Conservation (phyloP, 495 filamentous ascomycete species). For the Entonaema liquescens region DNA sequence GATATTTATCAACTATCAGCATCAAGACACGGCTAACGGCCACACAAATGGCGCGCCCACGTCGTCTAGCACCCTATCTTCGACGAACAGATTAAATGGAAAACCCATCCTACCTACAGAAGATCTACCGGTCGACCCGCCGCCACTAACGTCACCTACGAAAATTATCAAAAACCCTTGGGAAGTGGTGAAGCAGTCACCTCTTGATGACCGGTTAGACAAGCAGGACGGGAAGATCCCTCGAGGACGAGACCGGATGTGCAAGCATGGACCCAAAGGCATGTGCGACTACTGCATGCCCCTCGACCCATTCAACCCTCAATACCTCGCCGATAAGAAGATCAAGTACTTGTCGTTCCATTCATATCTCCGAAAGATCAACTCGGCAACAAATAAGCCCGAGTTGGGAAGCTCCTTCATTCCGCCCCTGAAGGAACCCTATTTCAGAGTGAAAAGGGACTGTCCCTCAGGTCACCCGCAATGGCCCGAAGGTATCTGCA, state of each 20-base stretch:
- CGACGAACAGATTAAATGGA: slow-evolving; percentile 77
- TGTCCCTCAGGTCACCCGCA: slow-evolving; percentile 92
- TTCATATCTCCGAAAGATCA: slow-evolving; percentile 91
- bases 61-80: slow-evolving; percentile 47
- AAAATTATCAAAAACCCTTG: slow-evolving; percentile 85
- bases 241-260: slow-evolving; percentile 85
- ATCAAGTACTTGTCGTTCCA: slow-evolving; percentile 99
- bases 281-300: slow-evolving; percentile 99
- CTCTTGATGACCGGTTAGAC: slow-evolving; percentile 85
- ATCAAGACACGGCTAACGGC: slow-evolving; percentile 48
- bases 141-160: slow-evolving; percentile 65
- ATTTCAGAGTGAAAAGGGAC: slow-evolving; percentile 84
- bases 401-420: slow-evolving; percentile 93
- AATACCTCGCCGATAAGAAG: slow-evolving; percentile 91
- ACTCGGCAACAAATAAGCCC: slow-evolving; percentile 93
- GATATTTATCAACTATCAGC: slow-evolving; percentile 82
- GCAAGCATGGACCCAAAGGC: slow-evolving; percentile 91
- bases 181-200: slow-evolving; percentile 88
- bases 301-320: slow-evolving; percentile 88
- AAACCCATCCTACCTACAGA: slow-evolving; percentile 75
- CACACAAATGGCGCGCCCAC: slow-evolving; percentile 50
- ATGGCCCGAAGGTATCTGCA: slow-evolving; percentile 98
- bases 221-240: slow-evolving; percentile 93
- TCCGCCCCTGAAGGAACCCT: slow-evolving; percentile 93
- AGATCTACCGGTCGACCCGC: slow-evolving; percentile 67